Percentiles rank a stretch among this genome's conserved stretches.
Conservation (phyloP, 176 grass and related monocot species). For the Phoenix roebelenii region DNA sequence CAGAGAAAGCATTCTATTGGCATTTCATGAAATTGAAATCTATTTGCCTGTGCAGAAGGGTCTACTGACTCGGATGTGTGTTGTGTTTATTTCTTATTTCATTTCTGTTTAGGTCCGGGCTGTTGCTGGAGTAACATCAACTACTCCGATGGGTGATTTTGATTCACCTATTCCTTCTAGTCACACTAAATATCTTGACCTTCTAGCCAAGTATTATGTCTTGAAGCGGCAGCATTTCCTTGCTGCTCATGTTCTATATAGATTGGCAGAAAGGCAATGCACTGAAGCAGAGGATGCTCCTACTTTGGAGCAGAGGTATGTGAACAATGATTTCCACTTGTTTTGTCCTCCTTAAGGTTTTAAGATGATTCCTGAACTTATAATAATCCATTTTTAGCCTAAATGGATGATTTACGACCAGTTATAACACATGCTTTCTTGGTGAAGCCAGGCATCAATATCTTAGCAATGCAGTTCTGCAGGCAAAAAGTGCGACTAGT, state of each 20-base stretch:
- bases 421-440: constrained; percentile 22
- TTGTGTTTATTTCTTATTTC: not conserved
- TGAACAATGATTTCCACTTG: constrained; percentile 13
- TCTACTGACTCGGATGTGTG: not conserved
- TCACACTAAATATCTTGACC: constrained; percentile 74
- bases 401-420: not conserved
- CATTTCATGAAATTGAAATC: too few relatives aligned
- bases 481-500: constrained; percentile 69
- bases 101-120: constrained; percentile 32
- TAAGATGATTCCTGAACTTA: not conserved
- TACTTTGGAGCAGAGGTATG: constrained; percentile 74
- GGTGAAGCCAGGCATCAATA: constrained; percentile 59
- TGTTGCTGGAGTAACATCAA: constrained; percentile 29
- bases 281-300: constrained; percentile 56
- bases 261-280: constrained; percentile 82
- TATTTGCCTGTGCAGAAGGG: too few relatives aligned
- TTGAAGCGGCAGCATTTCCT: constrained; percentile 76
- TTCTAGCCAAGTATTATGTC: constrained; percentile 78
- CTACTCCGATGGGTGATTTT: constrained; percentile 31
- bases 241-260: constrained; percentile 71
- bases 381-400: too few relatives aligned
- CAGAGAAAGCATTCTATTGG: too few relatives aligned
- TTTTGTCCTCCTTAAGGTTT: constrained; percentile 8
- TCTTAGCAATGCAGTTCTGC: constrained; percentile 81
- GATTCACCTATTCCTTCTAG: constrained; percentile 35